These are phyloP conservation scores for Ceratobasidium sp. DNA, from an alignment of 1,284 basidiomycete species.

Conservation along the genomic window DNA sequence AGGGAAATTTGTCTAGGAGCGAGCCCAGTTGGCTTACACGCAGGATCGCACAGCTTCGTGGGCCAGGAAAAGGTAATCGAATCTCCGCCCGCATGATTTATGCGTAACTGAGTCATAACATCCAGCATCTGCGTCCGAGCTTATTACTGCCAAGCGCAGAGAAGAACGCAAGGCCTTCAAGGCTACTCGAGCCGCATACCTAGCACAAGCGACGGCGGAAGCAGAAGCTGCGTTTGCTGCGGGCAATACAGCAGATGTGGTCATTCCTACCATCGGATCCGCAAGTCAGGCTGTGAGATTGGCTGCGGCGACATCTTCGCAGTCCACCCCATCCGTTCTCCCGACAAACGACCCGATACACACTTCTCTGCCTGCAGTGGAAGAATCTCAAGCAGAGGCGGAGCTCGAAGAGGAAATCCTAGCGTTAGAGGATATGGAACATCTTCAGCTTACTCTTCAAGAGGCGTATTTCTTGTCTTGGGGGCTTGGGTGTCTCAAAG, in stretches of 20 bases:
- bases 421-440: slow-evolving; percentile 79
- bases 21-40: slow-evolving; percentile 93
- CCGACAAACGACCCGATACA: background rate
- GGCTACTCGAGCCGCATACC: slow-evolving; percentile 83
- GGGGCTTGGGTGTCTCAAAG: slow-evolving; percentile 84
- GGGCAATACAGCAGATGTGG: slow-evolving; percentile 58
- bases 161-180: slow-evolving; percentile 91
- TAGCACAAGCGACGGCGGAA: slow-evolving; percentile 75
- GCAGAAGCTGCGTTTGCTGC: slow-evolving; percentile 77
- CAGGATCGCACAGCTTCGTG: slow-evolving; percentile 71
- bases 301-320: background rate
- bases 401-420: slow-evolving; percentile 36
- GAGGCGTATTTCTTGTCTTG: slow-evolving; percentile 94
- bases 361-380: background rate
- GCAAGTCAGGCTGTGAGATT: slow-evolving; percentile 21
- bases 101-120: slow-evolving; percentile 6
- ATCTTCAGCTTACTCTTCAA: slow-evolving; percentile 89
- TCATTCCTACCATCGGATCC: slow-evolving; percentile 57
- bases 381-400: slow-evolving; percentile 12
- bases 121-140: slow-evolving; percentile 81
- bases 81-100: background rate
- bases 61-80: slow-evolving; percentile 58
- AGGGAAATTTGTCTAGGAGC: slow-evolving; percentile 91
- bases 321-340: background rate
- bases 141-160: slow-evolving; percentile 85